Base-by-base conservation (phyloP, 1,284 basidiomycete species). In the Pyrrhoderma lamaoense region DNA sequence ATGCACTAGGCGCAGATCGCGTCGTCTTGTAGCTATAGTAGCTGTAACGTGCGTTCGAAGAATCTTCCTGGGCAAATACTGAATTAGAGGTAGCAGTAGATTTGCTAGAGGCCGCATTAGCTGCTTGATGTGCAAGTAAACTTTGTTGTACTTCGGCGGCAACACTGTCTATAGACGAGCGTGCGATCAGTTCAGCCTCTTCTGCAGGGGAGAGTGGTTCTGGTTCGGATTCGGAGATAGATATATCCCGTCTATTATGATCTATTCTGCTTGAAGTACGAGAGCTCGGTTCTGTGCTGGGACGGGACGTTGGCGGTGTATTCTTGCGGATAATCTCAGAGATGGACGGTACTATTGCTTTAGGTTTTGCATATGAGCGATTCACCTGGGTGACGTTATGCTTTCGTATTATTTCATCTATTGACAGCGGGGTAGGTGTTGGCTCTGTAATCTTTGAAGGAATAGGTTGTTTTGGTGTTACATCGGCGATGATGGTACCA, bases 131-230 rank as follows among this genome's bases (percentile, higher is more conserved):
- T 52, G 70, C 68, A 44, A 65, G 71, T 53, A 87, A 69, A 9
- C 83, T 85, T 54, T 70, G 76, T 56, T 75, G 77, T 23, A 88
- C 79, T 70, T 91, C 88, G 57, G 89, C 82, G 18, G 86, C 84
- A 27, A 90, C 80, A 53, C 86, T 89, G 64, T 91, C 88, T 52
- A 89, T 78, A 8, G 87, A 90, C 16, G 88, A 89, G 19, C 87
- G 79, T 42, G 82, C 81, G 38, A 85, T 57, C 36, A 82, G 60
- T 45, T 85, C 83, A 2, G 69, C 69, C 54, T 84, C 82, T 52
- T 83, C 81, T 49, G 74, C 72, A 19, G 70, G 67, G 31, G 70
- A 67, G 31, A 74, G 58, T 38, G 45, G 45, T 48, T 53, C 51
- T 8, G 45, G 39, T 18, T 48, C 40, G 23, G 40, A 42, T 14